These are phyloP conservation scores for Penicillium fuscoglaucum DNA, from an alignment of 2,329 filamentous ascomycete species.

Conservation along the genomic window DNA sequence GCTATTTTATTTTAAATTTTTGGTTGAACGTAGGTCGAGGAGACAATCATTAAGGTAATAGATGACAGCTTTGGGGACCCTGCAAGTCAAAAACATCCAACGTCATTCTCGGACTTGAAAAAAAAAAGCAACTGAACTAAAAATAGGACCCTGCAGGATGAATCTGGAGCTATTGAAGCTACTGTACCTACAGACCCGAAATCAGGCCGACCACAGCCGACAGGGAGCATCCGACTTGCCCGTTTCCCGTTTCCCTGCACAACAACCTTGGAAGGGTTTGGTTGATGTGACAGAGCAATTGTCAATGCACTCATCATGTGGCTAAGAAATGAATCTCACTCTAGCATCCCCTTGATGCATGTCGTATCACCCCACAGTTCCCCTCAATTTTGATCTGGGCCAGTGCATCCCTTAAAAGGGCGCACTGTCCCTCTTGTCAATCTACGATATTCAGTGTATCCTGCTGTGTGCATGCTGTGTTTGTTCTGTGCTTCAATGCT, in stretches of 20 bases:
- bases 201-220: not conserved
- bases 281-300: not conserved
- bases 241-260: not conserved
- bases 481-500: not conserved
- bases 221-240: not conserved
- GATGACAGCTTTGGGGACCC: not conserved
- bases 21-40: not conserved
- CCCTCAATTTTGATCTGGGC: not conserved
- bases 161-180: not conserved
- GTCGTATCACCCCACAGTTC: not conserved
- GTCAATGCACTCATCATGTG: not conserved
- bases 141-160: not conserved
- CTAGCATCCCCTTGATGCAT: not conserved
- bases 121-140: not conserved
- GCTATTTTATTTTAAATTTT: not conserved
- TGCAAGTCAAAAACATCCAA: slow-evolving; percentile 5
- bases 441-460: not conserved
- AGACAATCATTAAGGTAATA: not conserved
- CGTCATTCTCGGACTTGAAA: not conserved
- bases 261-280: not conserved
- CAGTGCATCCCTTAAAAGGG: slow-evolving; percentile 2
- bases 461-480: slow-evolving; percentile 1
- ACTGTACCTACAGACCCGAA: not conserved
- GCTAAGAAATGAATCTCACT: not conserved
- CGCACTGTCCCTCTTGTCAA: slow-evolving; percentile 2